phyloP scores from a whole-genome alignment of 176 grass and related monocot genomes.

The Cymbopogon citratus region DNA sequence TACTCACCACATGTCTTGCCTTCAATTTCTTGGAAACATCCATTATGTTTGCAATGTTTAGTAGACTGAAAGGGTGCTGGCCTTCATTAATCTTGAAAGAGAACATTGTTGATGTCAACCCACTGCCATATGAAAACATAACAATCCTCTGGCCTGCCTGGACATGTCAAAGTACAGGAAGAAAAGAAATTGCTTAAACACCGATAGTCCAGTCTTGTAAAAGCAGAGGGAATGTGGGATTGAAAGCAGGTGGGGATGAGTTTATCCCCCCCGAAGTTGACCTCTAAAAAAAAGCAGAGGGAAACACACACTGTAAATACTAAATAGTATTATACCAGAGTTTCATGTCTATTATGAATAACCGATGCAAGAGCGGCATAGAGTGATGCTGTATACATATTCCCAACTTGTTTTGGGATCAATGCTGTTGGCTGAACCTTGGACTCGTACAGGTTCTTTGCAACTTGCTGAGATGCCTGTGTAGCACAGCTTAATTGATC shows the following conservation, averaged over 20 bases:
- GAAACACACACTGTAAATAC: not conserved
- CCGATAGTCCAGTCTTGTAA: not conserved
- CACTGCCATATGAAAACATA: constrained; percentile 98
- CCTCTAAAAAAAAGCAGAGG: not conserved
- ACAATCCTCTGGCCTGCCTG: constrained; percentile 78
- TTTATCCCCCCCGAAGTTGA: too few relatives aligned
- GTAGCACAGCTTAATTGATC: not conserved
- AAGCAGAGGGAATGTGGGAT: not conserved
- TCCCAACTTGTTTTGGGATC: constrained; percentile 90
- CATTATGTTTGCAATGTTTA: constrained; percentile 60
- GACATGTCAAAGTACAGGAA: not conserved
- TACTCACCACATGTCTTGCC: constrained; percentile 67
- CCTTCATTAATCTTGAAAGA: constrained; percentile 79
- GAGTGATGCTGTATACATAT: constrained; percentile 97
- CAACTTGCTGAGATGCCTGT: constrained; percentile 93
- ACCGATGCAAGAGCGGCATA: constrained; percentile 92
- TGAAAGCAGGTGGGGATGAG: too few relatives aligned
- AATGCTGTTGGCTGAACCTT: constrained; percentile 87
- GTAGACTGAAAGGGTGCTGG: constrained; percentile 66
- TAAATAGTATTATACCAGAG: constrained; percentile 42
- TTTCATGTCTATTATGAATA: constrained; percentile 70
- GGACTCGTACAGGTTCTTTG: constrained; percentile 57
- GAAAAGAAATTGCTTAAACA: not conserved
- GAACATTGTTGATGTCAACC: constrained; percentile 86
- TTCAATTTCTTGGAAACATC: constrained; percentile 64